A percentile compares a stretch with the other conserved stretches of the same genome.
These are phyloP conservation scores for Neofusicoccum sp. DNA, from an alignment of 2,329 filamentous ascomycete genomes.

Conservation along the genomic window DNA sequence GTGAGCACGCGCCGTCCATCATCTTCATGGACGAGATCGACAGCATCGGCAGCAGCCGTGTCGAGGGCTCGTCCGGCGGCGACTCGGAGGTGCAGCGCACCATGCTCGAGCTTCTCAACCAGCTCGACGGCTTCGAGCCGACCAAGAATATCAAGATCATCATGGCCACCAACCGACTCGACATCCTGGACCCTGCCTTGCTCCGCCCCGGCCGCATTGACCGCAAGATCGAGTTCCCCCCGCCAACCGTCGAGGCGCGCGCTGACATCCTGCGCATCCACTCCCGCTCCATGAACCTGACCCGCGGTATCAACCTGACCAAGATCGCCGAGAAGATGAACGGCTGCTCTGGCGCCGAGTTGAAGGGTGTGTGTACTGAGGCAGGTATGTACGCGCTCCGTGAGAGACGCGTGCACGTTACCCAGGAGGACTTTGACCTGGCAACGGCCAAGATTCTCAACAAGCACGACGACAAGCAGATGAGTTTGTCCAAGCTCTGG, in stretches of 20 bases:
- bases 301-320: constrained; percentile 91
- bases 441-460: constrained; percentile 99
- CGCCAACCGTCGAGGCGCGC: constrained; percentile 90
- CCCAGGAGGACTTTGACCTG: constrained; percentile 97
- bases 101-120: constrained; percentile 97
- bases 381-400: constrained; percentile 97
- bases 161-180: constrained; percentile 98
- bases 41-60: constrained; percentile 94
- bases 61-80: constrained; percentile 91
- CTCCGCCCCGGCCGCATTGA: constrained; percentile 96
- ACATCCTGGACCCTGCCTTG: constrained; percentile 93
- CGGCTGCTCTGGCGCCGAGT: constrained; percentile 91
- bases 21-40: constrained; percentile 99
- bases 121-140: constrained; percentile 96
- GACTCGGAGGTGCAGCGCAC: constrained; percentile 98
- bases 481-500: constrained; percentile 84
- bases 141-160: constrained; percentile 99
- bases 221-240: constrained; percentile 98
- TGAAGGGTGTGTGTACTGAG: constrained; percentile 98
- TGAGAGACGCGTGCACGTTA: constrained; percentile 94
- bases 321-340: constrained; percentile 99
- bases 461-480: constrained; percentile 99
- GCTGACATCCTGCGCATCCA: constrained; percentile 98
- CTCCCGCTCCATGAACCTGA: constrained; percentile 97
- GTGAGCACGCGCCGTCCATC: constrained; percentile 96